These are phyloP conservation scores for Puccinia triticina DNA, from an alignment of 1,284 basidiomycete genomes.

Conservation along the genomic window DNA sequence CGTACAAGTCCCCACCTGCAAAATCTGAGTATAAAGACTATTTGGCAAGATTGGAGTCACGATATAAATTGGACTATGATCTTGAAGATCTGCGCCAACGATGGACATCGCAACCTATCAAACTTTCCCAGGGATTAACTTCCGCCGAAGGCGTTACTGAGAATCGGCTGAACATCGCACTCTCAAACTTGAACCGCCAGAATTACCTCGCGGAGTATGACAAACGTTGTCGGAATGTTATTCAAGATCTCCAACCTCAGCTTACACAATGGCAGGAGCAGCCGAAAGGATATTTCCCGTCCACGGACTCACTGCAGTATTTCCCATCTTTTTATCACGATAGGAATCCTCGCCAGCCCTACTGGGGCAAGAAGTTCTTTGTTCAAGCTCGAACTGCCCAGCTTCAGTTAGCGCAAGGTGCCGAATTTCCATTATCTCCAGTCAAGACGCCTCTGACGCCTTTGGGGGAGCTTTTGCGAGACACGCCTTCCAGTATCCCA, in stretches of 20 bases:
- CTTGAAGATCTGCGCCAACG: background rate
- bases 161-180: background rate
- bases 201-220: background rate
- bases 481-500: background rate
- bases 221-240: background rate
- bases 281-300: background rate
- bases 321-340: background rate
- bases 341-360: no score
- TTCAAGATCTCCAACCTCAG: background rate
- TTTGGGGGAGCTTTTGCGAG: background rate
- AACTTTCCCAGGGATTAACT: background rate
- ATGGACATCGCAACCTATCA: background rate
- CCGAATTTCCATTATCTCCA: background rate
- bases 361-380: background rate
- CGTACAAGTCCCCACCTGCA: background rate
- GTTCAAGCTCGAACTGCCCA: background rate
- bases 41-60: background rate
- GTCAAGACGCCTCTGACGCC: background rate
- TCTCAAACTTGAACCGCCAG: background rate
- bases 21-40: constrained; percentile 1
- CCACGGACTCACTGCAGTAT: background rate
- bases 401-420: background rate
- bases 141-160: background rate
- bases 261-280: background rate
- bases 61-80: background rate